phyloP scores from a whole-genome alignment of 2,329 filamentous ascomycete species.

The Scedosporium apiospermum region DNA sequence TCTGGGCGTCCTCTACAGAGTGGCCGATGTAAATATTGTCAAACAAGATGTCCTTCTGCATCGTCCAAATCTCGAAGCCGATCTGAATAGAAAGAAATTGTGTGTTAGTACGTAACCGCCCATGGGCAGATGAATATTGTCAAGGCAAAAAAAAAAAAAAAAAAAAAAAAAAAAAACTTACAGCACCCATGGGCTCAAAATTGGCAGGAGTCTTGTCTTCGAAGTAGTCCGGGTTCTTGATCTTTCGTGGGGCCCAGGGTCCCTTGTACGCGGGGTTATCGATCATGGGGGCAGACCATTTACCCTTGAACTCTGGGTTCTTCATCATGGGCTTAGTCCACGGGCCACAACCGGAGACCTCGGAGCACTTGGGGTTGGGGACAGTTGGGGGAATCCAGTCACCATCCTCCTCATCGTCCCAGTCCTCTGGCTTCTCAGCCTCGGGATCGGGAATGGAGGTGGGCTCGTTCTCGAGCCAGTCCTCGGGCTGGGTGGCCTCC shows the following conservation, averaged over 20 bases:
- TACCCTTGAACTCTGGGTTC: slow-evolving; percentile 98
- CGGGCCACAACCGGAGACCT: slow-evolving; percentile 84
- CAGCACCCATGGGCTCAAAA: slow-evolving; percentile 96
- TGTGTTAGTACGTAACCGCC: slow-evolving; percentile 1
- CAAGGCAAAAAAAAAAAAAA: neutral
- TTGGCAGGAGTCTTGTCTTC: slow-evolving; percentile 96
- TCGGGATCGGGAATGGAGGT: slow-evolving; percentile 80
- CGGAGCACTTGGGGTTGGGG: slow-evolving; percentile 91
- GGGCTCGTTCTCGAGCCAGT: slow-evolving; percentile 92
- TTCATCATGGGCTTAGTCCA: slow-evolving; percentile 88
- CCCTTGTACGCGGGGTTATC: slow-evolving; percentile 99
- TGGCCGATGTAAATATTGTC: slow-evolving; percentile 99
- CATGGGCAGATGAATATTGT: too few species aligned
- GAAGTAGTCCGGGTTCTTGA: slow-evolving; percentile 90
- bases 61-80: slow-evolving; percentile 99
- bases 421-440: slow-evolving; percentile 95
- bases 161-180: slow-evolving; percentile 40
- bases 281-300: slow-evolving; percentile 86
- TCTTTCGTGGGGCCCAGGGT: slow-evolving; percentile 87
- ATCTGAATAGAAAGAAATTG: slow-evolving; percentile 46
- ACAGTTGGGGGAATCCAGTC: slow-evolving; percentile 90
- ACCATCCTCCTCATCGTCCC: slow-evolving; percentile 99
- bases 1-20: slow-evolving; percentile 84
- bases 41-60: slow-evolving; percentile 98
- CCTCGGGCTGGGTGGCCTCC: slow-evolving; percentile 81